A percentile compares a stretch with the other conserved stretches of the same genome.
phyloP scores from a whole-genome alignment of 1,284 basidiomycete genomes.

The Papiliotrema fonsecae region DNA sequence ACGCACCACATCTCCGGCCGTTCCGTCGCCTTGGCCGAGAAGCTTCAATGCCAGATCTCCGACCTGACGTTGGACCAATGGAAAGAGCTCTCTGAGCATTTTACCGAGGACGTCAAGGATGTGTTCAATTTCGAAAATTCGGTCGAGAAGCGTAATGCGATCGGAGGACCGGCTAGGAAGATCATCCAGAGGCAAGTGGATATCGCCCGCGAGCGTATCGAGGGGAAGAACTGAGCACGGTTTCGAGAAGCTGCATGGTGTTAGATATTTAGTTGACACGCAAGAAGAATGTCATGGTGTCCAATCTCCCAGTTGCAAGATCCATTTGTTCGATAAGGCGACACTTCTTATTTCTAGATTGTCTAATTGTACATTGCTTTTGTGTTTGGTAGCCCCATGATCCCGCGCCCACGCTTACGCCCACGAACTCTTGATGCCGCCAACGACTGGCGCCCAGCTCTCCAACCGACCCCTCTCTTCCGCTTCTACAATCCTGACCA shows the following conservation, averaged over 20 bases:
- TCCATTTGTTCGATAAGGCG: no score
- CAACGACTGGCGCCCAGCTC: constrained; percentile 68
- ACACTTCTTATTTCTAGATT: no score
- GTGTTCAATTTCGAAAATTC: constrained; percentile 92
- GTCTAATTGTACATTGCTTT: no score
- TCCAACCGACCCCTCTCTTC: constrained; percentile 74
- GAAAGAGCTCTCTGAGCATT: constrained; percentile 68
- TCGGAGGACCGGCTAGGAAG: constrained; percentile 80
- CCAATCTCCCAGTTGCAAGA: no score
- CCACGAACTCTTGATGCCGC: constrained; percentile 79
- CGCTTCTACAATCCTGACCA: constrained; percentile 67
- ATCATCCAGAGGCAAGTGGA: constrained; percentile 82
- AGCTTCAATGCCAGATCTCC: constrained; percentile 71
- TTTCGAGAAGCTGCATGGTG: no score
- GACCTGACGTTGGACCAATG: constrained; percentile 76
- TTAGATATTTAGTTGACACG: no score
- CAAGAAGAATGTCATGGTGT: no score
- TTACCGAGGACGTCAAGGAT: constrained; percentile 70
- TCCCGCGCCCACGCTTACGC: no score
- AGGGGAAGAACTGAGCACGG: constrained; percentile 6
- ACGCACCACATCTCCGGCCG: constrained; percentile 97
- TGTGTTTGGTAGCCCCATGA: no score
- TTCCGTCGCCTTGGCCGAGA: constrained; percentile 89
- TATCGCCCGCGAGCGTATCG: constrained; percentile 58
- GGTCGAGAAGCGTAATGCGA: constrained; percentile 88